phyloP scores from a whole-genome alignment of 768 basidiomycete genomes.

The Dioszegia crocea region DNA sequence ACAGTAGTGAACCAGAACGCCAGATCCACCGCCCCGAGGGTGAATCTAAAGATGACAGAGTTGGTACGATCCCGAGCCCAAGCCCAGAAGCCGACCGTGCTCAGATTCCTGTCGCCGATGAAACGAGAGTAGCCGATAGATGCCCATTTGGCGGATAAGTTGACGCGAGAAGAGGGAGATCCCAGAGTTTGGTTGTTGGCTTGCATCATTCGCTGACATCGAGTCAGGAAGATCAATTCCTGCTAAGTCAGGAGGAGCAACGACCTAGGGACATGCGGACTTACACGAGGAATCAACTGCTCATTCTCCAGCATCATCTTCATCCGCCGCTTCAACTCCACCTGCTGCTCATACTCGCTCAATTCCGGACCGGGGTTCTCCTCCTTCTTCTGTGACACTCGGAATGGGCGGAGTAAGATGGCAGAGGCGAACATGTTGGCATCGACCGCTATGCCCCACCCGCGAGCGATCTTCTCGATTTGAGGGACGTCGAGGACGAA shows the following conservation, averaged over 20 bases:
- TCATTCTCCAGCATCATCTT: slow-evolving; percentile 52
- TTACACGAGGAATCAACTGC: slow-evolving; percentile 50
- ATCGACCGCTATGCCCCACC: slow-evolving; percentile 51
- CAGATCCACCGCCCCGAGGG: slow-evolving; percentile 67
- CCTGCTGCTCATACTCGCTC: slow-evolving; percentile 49
- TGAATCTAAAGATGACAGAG: slow-evolving; percentile 61
- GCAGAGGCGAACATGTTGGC: slow-evolving; percentile 51
- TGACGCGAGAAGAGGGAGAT: slow-evolving; percentile 83
- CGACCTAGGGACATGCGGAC: slow-evolving; percentile 54
- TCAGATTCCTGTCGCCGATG: slow-evolving; percentile 48
- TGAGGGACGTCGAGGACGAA: slow-evolving; percentile 49
- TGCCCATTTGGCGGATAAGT: slow-evolving; percentile 67
- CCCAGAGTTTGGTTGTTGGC: slow-evolving; percentile 65
- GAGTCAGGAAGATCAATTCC: slow-evolving; percentile 47
- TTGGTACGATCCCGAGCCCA: slow-evolving; percentile 50
- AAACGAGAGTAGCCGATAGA: slow-evolving; percentile 56
- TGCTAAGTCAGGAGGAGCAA: slow-evolving; percentile 41
- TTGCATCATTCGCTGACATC: slow-evolving; percentile 52
- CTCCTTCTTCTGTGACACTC: slow-evolving; percentile 32
- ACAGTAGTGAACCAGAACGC: slow-evolving; percentile 64
- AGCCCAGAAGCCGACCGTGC: slow-evolving; percentile 36
- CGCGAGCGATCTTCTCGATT: slow-evolving; percentile 46
- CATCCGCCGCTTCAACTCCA: slow-evolving; percentile 49
- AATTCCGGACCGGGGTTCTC: slow-evolving; percentile 27
- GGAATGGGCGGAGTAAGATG: slow-evolving; percentile 50